Evolutionary conservation across 768 basidiomycete genomes (phyloP), one percentile per base, ranked within the genome.

Genomic region (Trametes cingulata): DNA sequence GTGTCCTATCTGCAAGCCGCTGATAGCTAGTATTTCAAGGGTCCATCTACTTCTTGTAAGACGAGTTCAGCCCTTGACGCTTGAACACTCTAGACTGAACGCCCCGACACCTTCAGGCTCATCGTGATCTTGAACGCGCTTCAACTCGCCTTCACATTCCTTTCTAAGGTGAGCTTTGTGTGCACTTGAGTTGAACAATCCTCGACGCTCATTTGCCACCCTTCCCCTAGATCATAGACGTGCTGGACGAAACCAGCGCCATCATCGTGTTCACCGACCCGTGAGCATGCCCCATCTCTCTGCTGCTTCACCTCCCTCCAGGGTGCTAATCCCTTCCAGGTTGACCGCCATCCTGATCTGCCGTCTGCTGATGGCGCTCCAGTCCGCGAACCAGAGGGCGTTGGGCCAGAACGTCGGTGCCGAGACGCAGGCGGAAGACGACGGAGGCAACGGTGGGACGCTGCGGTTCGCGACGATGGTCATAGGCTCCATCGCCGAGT

Each of bases 281-380:
- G 53, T 55, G 35, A 33, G 53, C 20, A 19, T 4, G 19, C 17
- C 8, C 27, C 48, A 12, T 20, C 46, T 9, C 55, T 24, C 35
- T 40, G 22, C 20, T 19, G 24, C 19, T 6, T 12, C 13, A 43
- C 22, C 8, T n/a, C 13, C 5, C 1, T 10, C 35, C 0, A 14
- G 7, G 12, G 17, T 10, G 2, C 36, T 14, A 29, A 8, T 6
- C 6, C 24, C 45, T 8, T 33, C 6, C 42, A 59, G 58, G 2
- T 24, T 59, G 12, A 59, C 58, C 2, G 35, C 51, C 2, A 47
- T 59, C 37, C 46, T 59, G 14, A 52, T 52, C 10, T 59, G 43
- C 15, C 51, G 58, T 4, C 48, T 59, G 36, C 42, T 59, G 13
- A 43, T 59, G 2, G 43, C n/a, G 13, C 53, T 55, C 15, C 53